Conservation (phyloP, 2,329 filamentous ascomycete species). For the Fusarium sp. region DNA sequence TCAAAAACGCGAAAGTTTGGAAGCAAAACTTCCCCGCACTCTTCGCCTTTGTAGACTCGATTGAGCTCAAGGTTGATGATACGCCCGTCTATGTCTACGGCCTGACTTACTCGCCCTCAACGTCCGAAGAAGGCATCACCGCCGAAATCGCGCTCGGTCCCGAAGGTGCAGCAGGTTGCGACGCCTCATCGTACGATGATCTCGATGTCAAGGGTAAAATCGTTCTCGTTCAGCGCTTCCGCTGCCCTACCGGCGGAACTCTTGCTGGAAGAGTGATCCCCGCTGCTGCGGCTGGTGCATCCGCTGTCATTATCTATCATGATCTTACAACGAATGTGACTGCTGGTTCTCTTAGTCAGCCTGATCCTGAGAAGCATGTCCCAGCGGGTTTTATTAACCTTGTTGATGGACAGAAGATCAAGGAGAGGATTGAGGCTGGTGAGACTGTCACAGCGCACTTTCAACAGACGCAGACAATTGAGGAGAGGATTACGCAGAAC, state of each 20-base stretch:
- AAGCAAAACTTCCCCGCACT: constrained; percentile 60
- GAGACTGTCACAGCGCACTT: constrained; percentile 44
- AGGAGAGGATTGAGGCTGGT: constrained; percentile 50
- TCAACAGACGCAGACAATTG: constrained; percentile 35
- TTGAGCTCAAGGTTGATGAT: constrained; percentile 45
- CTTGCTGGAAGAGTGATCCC: constrained; percentile 35
- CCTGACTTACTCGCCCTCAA: constrained; percentile 35
- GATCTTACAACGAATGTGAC: constrained; percentile 32
- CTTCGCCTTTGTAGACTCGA: constrained; percentile 56
- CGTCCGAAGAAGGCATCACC: constrained; percentile 27
- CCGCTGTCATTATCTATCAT: constrained; percentile 35
- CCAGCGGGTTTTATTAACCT: constrained; percentile 39
- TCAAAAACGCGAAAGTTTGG: constrained; percentile 51
- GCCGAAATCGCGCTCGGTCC: constrained; percentile 34
- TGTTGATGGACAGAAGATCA: constrained; percentile 53
- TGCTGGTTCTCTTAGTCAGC: constrained; percentile 35
- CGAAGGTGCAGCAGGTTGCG: constrained; percentile 36
- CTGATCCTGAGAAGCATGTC: constrained; percentile 27
- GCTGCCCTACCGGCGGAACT: constrained; percentile 38
- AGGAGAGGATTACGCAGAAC: constrained; percentile 37
- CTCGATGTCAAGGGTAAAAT: constrained; percentile 42
- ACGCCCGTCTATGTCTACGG: constrained; percentile 30
- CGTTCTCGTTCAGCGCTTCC: constrained; percentile 37
- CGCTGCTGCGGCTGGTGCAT: constrained; percentile 31
- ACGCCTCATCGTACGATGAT: constrained; percentile 24